These are phyloP conservation scores for Pleurotus tuber-regium DNA, from an alignment of 768 basidiomycete species.

Conservation along the genomic window DNA sequence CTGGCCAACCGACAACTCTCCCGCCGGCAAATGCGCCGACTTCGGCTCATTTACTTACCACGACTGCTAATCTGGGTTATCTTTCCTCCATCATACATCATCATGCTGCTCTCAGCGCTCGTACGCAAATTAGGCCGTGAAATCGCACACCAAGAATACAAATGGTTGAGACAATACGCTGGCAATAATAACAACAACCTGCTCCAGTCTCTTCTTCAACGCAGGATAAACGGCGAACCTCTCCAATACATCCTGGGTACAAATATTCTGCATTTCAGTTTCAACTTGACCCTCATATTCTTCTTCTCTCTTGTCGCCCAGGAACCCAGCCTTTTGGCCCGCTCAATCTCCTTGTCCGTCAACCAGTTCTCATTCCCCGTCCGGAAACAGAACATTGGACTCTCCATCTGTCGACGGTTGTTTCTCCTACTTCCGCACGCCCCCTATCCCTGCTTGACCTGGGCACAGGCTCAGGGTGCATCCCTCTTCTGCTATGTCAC, in stretches of 20 bases:
- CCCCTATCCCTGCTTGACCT: slow-evolving; percentile 70
- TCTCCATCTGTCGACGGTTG: slow-evolving; percentile 50
- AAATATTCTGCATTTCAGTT: slow-evolving; percentile 17
- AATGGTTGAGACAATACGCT: slow-evolving; percentile 36
- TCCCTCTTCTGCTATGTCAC: slow-evolving; percentile 80
- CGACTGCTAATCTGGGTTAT: no score
- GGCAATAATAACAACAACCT: slow-evolving; percentile 33
- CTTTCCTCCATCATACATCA: no score
- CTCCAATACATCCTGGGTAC: slow-evolving; percentile 89
- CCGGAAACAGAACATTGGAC: slow-evolving; percentile 93
- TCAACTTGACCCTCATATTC: slow-evolving; percentile 15
- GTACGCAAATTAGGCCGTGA: slow-evolving; percentile 31
- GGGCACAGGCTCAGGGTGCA: slow-evolving; percentile 92
- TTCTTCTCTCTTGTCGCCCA: no score
- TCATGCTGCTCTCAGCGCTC: slow-evolving; percentile 17
- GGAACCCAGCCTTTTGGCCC: slow-evolving; percentile 90
- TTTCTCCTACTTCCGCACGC: slow-evolving; percentile 32
- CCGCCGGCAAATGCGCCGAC: background rate
- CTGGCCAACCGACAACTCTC: slow-evolving; percentile 8
- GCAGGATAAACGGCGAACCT: slow-evolving; percentile 70
- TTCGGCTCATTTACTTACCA: slow-evolving; percentile 5
- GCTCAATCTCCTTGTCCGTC: slow-evolving; percentile 65
- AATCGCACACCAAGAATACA: slow-evolving; percentile 39
- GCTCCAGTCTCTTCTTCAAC: slow-evolving; percentile 50
- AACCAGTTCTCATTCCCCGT: slow-evolving; percentile 90